Conservation (phyloP, 768 basidiomycete genomes). For the Kwoniella botswanensis region DNA sequence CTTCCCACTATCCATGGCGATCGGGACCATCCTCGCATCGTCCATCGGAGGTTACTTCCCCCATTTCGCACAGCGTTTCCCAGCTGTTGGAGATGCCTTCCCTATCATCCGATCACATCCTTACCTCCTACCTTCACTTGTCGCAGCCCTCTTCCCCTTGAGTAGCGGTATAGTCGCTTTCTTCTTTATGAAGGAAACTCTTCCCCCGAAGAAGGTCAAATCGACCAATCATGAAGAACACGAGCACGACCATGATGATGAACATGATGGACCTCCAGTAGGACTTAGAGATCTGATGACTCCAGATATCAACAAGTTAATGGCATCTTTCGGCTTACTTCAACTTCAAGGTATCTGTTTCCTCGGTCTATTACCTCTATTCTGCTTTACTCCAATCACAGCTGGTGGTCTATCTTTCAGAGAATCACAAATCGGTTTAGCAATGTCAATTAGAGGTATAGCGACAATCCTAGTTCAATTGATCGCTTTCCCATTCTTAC, state of each 20-base stretch:
- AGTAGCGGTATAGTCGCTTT: constrained; percentile 32
- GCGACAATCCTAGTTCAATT: constrained; percentile 42
- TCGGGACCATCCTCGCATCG: constrained; percentile 44
- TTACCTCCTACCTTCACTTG: constrained; percentile 41
- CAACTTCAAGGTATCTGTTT: constrained; percentile 37
- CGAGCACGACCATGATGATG: constrained; percentile 2
- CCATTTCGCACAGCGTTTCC: constrained; percentile 18
- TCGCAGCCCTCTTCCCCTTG: constrained; percentile 41
- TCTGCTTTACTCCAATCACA: constrained; percentile 46
- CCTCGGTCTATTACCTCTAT: constrained; percentile 40
- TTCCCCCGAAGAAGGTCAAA: constrained; percentile 23
- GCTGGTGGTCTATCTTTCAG: constrained; percentile 44
- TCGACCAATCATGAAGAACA: constrained; percentile 4
- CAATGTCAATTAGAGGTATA: constrained; percentile 39
- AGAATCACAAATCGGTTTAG: constrained; percentile 39
- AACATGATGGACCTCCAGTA: constrained; percentile 18
- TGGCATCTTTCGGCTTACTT: constrained; percentile 41
- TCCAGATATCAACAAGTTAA: constrained; percentile 37
- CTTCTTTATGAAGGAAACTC: constrained; percentile 46
- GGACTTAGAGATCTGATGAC: constrained; percentile 33
- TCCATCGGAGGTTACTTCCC: constrained; percentile 42
- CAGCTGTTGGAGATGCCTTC: constrained; percentile 24
- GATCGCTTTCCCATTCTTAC: constrained; percentile 41
- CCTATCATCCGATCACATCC: constrained; percentile 42
- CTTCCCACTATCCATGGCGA: constrained; percentile 46